Percentiles rank a stretch among this genome's conserved stretches.
These are phyloP conservation scores for Climacium dendroides DNA, from an alignment of 225 moss, liverwort and hornwort genomes.

Conservation along the genomic window DNA sequence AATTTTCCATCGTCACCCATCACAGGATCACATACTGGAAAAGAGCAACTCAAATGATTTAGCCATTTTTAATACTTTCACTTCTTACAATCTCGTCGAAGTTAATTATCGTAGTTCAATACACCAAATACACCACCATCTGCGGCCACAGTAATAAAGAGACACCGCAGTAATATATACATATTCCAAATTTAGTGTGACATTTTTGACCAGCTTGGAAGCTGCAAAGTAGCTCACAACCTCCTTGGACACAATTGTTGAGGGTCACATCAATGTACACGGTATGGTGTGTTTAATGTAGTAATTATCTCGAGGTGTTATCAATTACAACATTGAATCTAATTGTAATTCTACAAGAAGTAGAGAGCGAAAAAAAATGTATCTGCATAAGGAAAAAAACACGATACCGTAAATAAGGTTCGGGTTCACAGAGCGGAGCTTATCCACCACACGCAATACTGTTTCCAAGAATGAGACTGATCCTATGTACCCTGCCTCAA, in stretches of 20 bases:
- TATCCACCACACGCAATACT: conserved; percentile 68
- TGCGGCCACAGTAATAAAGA: not conserved
- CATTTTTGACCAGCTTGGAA: not conserved
- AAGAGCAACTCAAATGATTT: not conserved
- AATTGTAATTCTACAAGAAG: not conserved
- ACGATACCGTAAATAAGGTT: conserved; percentile 78
- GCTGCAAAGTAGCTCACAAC: not conserved
- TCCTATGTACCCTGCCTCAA: conserved; percentile 71
- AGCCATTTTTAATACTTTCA: not conserved
- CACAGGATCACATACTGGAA: conserved; percentile 92
- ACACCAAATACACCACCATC: not conserved
- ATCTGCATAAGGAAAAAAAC: not conserved
- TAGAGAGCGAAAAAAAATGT: not conserved
- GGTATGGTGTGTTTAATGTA: not conserved
- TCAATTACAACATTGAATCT: not conserved
- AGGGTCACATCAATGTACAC: no score
- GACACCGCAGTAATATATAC: not conserved
- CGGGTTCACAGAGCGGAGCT: conserved; percentile 71
- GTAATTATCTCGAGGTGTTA: not conserved
- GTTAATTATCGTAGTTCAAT: not conserved
- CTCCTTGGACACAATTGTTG: not conserved
- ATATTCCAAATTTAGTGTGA: not conserved
- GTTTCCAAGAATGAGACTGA: conserved; percentile 85
- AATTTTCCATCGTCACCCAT: conserved; percentile 97
- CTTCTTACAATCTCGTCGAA: not conserved